Conservation (phyloP, 2,329 filamentous ascomycete genomes). For the Calycina herbarum region DNA sequence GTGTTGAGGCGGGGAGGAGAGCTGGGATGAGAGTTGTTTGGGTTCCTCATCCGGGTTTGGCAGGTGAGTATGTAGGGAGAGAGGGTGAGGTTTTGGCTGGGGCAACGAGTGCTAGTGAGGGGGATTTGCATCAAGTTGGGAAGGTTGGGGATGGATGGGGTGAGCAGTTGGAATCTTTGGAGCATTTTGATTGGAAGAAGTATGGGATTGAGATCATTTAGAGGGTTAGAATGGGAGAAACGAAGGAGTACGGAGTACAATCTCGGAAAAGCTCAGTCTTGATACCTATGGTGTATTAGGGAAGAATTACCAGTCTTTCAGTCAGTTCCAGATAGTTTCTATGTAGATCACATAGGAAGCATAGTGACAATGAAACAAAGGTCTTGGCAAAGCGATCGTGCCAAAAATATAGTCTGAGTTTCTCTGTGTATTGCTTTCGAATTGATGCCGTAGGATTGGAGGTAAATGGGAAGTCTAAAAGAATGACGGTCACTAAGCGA, state of each 20-base stretch:
- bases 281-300: too few species aligned
- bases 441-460: too few species aligned
- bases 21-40: constrained; percentile 95
- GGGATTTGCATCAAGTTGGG: constrained; percentile 60
- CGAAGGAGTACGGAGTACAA: too few species aligned
- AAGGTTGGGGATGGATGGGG: constrained; percentile 62
- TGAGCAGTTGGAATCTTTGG: constrained; percentile 52
- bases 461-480: too few species aligned
- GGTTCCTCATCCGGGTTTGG: constrained; percentile 80
- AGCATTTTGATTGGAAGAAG: constrained; percentile 57
- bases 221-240: background rate
- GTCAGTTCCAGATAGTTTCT: too few species aligned
- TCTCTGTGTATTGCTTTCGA: too few species aligned
- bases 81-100: constrained; percentile 85
- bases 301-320: too few species aligned
- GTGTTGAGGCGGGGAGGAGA: constrained; percentile 84
- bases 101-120: constrained; percentile 48
- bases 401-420: too few species aligned
- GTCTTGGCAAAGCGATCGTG: background rate
- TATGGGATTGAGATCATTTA: constrained; percentile 52
- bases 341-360: too few species aligned
- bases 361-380: too few species aligned
- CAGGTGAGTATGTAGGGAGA: constrained; percentile 72
- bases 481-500: too few species aligned
- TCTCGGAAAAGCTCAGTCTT: too few species aligned